phyloP scores from a whole-genome alignment of 768 basidiomycete species.

The Kockovaella imperatae region DNA sequence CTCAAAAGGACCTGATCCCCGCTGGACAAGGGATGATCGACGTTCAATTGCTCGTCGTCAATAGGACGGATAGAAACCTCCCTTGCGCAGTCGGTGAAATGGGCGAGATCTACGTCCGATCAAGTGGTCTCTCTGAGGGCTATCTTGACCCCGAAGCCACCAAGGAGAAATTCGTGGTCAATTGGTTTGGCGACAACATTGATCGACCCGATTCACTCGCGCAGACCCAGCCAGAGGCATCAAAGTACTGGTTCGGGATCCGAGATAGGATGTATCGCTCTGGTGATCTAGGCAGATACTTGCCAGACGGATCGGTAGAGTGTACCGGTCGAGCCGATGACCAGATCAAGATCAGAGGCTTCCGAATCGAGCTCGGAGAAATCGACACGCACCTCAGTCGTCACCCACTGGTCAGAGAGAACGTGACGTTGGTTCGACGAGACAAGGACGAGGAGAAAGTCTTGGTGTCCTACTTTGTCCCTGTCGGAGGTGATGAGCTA shows the following conservation, averaged over 20 bases:
- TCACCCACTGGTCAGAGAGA: constrained; percentile 89
- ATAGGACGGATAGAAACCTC: constrained; percentile 72
- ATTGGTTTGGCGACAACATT: constrained; percentile 69
- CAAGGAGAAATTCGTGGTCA: constrained; percentile 81
- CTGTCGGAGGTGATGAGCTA: constrained; percentile 59
- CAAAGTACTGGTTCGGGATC: constrained; percentile 83
- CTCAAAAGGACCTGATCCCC: constrained; percentile 95
- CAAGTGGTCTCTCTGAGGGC: constrained; percentile 89
- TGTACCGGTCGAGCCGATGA: constrained; percentile 96
- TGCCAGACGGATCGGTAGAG: constrained; percentile 85
- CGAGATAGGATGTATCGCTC: constrained; percentile 96
- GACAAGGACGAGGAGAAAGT: constrained; percentile 99
- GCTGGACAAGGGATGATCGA: constrained; percentile 97
- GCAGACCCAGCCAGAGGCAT: constrained; percentile 49
- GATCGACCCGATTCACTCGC: constrained; percentile 66
- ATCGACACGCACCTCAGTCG: constrained; percentile 93
- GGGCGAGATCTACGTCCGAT: constrained; percentile 96
- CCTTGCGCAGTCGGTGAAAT: constrained; percentile 92
- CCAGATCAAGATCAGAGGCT: constrained; percentile 98
- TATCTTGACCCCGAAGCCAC: constrained; percentile 79
- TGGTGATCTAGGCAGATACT: constrained; percentile 90
- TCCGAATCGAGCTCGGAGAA: constrained; percentile 95
- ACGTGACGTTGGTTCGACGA: constrained; percentile 88
- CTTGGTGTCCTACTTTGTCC: constrained; percentile 93
- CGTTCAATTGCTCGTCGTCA: constrained; percentile 93